Evolutionary conservation across 352 stramenopile species (phyloP), one percentile per base, ranked within the genome.

Genomic region (Globisporangium middletonii): DNA sequence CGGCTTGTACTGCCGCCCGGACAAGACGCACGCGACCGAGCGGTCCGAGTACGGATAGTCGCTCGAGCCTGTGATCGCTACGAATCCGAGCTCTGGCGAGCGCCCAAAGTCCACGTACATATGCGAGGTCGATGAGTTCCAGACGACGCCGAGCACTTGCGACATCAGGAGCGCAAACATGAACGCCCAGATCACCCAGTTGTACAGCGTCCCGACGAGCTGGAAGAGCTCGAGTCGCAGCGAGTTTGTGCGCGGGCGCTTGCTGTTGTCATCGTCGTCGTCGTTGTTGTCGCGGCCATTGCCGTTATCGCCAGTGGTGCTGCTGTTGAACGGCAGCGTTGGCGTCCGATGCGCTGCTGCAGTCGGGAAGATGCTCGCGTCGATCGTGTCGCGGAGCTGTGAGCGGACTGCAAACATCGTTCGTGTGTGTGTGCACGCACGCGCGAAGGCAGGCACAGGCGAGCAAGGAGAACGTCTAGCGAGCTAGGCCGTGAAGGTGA

Each of bases 1-100:
- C 19, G 59, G 59, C 27, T 65, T 65, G 59, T 61, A 65, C 27
- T 56, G 52, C 8, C 59, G 42, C 11, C 59, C 59, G 13, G 52
- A 37, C 37, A 62, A 48, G 12, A 37, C 38, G 38, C 59, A 65
- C 13, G 37, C 37, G 15, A 65, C 41, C 0, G 13, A 41, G 43
- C 59, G 30, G 45, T 65, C 59, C 12, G 59, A 44, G 46, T 57
- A 65, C 16, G 59, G 53, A 46, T 46, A 43, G 26, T 65, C 47
- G 41, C 52, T 51, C 16, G 13, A 51, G 28, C 35, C 45, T 3
- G 50, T 26, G n/a, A 65, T 30, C 2, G 50, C 13, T 19, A 3
- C n/a, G 13, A 45, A 23, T 26, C 50, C 50, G 37, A 58, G 52
- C 13, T 41, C 35, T 2, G 58, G 58, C 8, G n/a, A 33, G n/a